Percentiles rank a stretch among this genome's conserved stretches.
phyloP scores from a whole-genome alignment of 129 eudicot species.

The Artemisia annua region DNA sequence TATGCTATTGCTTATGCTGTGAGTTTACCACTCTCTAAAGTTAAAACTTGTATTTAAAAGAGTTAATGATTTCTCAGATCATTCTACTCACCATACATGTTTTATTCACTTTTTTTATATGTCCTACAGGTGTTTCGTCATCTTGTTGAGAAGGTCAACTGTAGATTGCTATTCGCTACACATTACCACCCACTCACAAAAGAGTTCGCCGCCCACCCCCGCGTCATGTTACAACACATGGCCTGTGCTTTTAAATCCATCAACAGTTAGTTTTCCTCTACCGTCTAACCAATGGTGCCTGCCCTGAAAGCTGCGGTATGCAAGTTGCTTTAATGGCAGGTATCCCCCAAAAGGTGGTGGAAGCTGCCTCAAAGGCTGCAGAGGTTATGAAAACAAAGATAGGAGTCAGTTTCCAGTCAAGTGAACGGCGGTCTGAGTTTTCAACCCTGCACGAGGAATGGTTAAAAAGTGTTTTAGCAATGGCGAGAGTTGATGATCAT shows the following conservation, averaged over 20 bases:
- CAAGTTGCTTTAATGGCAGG: slow-evolving; percentile 95
- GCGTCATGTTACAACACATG: slow-evolving; percentile 84
- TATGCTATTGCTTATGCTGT: slow-evolving; percentile 98
- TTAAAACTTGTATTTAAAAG: neutral
- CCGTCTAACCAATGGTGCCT: slow-evolving; percentile 80
- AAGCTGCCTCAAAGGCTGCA: slow-evolving; percentile 68
- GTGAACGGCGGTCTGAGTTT: slow-evolving; percentile 77
- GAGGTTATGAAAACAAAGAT: slow-evolving; percentile 66
- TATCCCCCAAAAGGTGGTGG: slow-evolving; percentile 67
- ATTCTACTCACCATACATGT: neutral
- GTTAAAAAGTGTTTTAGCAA: slow-evolving; percentile 50
- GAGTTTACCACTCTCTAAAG: slow-evolving; percentile 28
- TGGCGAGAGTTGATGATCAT: slow-evolving; percentile 35
- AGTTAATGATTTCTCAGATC: neutral
- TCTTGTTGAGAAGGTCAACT: slow-evolving; percentile 83
- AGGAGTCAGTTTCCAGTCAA: slow-evolving; percentile 70
- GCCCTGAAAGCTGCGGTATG: slow-evolving; percentile 96
- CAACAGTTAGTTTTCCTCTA: slow-evolving; percentile 67
- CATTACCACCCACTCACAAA: slow-evolving; percentile 95
- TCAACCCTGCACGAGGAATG: slow-evolving; percentile 86
- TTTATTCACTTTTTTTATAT: neutral
- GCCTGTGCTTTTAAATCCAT: slow-evolving; percentile 56
- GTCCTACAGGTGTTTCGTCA: slow-evolving; percentile 76
- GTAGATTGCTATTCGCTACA: slow-evolving; percentile 85
- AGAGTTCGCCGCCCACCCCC: slow-evolving; percentile 95